Conservation (phyloP, 176 grass and related monocot genomes). For the Stipa capillata region DNA sequence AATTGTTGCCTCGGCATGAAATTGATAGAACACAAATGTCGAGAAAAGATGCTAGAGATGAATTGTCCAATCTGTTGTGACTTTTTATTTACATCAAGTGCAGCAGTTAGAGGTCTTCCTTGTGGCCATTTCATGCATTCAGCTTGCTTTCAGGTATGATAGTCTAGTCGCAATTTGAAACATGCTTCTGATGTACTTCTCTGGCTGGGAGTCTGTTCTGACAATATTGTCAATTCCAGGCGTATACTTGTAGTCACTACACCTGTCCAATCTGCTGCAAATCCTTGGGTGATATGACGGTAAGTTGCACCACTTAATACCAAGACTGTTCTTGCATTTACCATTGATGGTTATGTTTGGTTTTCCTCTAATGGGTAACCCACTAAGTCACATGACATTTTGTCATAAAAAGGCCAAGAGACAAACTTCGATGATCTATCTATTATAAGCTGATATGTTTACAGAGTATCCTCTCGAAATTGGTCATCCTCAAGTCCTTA, state of each 20-base stretch:
- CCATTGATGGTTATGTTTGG: not conserved
- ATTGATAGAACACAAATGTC: slow-evolving; percentile 70
- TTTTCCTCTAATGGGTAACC: not conserved
- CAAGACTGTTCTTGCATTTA: not conserved
- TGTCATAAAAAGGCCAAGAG: no score
- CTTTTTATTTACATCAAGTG: slow-evolving; percentile 81
- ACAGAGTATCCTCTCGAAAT: not conserved
- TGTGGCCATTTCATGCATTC: slow-evolving; percentile 98
- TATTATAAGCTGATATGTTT: not conserved
- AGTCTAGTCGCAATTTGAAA: not conserved
- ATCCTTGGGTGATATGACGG: slow-evolving; percentile 88
- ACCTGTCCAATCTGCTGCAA: slow-evolving; percentile 85
- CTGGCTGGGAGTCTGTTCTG: not conserved
- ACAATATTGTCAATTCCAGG: slow-evolving; percentile 30
- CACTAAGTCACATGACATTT: no score
- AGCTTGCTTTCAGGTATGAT: slow-evolving; percentile 73
- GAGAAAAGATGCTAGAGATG: slow-evolving; percentile 74
- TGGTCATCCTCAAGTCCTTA: not conserved
- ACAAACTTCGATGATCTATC: not conserved
- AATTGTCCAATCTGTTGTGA: slow-evolving; percentile 90
- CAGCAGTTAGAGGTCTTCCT: slow-evolving; percentile 60
- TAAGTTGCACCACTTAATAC: slow-evolving; percentile 10
- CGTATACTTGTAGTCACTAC: slow-evolving; percentile 85
- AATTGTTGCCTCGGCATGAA: slow-evolving; percentile 86
- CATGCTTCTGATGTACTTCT: not conserved